A percentile compares a stretch with the other conserved stretches of the same genome.
Conservation (phyloP, 108 stramenopile species). For the Nitzschia sp. region DNA sequence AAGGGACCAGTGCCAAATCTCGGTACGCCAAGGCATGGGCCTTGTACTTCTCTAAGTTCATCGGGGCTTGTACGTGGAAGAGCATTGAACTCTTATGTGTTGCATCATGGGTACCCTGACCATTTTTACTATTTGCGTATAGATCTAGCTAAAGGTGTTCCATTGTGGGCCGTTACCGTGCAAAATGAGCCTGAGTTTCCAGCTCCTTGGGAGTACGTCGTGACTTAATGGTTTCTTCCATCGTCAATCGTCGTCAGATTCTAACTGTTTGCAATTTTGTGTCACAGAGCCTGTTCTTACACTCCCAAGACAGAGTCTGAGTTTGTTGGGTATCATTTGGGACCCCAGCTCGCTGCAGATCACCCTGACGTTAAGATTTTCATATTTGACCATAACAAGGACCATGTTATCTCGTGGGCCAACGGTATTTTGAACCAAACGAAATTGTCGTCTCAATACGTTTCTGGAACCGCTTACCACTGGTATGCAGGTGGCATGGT, state of each 20-base stretch:
- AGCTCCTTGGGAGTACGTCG: constrained; percentile 87
- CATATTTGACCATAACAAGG: constrained; percentile 96
- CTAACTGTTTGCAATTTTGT: neutral
- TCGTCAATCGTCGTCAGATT: neutral
- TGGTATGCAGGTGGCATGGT: constrained; percentile 89
- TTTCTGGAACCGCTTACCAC: constrained; percentile 91
- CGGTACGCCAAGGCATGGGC: constrained; percentile 81
- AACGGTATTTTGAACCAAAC: constrained; percentile 47
- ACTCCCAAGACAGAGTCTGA: constrained; percentile 61
- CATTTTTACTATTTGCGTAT: neutral
- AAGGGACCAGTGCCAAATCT: constrained; percentile 67
- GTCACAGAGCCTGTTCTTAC: constrained; percentile 74
- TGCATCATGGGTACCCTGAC: neutral
- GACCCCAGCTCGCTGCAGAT: constrained; percentile 66
- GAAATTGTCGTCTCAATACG: constrained; percentile 59
- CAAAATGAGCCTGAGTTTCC: constrained; percentile 97
- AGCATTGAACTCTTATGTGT: neutral
- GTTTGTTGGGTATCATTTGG: constrained; percentile 89
- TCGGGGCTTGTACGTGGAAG: constrained; percentile 59
- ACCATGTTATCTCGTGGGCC: constrained; percentile 82
- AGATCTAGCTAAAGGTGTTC: constrained; percentile 60
- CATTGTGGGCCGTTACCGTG: constrained; percentile 72
- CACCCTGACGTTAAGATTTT: constrained; percentile 87
- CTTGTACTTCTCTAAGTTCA: constrained; percentile 79
- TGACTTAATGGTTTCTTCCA: neutral